phyloP scores from a whole-genome alignment of 1,139 yeast species.

The Hyphopichia pseudoburtonii region DNA sequence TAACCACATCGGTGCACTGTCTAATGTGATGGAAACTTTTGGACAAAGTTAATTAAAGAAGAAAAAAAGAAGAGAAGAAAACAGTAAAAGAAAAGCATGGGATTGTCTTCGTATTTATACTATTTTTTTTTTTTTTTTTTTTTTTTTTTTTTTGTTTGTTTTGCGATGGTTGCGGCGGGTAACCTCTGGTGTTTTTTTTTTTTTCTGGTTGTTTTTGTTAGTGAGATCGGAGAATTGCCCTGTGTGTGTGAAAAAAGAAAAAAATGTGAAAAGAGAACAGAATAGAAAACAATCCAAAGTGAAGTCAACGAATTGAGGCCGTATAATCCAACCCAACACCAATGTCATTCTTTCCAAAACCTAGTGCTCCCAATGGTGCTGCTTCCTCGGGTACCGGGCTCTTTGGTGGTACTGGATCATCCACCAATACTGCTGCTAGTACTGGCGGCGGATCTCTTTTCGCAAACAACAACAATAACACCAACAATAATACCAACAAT shows the following conservation, averaged over 20 bases:
- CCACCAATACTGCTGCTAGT: too few relatives aligned
- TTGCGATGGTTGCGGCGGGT: conserved; percentile 4
- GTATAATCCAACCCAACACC: too few relatives aligned
- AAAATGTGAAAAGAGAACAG: too few relatives aligned
- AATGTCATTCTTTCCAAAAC: background rate
- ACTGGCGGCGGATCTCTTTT: background rate
- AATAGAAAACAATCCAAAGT: too few relatives aligned
- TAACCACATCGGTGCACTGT: conserved; percentile 47
- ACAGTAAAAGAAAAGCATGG: conserved; percentile 5
- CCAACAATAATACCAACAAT: background rate
- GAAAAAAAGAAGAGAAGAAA: conserved; percentile 1
- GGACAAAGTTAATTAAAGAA: conserved; percentile 46
- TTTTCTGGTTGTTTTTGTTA: too few relatives aligned
- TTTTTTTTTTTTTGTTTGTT: background rate
- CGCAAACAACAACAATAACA: background rate
- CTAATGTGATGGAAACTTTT: conserved; percentile 53
- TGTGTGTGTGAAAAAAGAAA: too few relatives aligned
- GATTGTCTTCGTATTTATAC: conserved; percentile 2
- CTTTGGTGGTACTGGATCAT: background rate
- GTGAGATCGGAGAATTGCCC: too few relatives aligned
- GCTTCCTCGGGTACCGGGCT: background rate
- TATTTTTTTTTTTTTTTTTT: background rate
- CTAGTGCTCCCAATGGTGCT: background rate
- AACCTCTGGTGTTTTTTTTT: background rate
- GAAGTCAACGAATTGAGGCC: too few relatives aligned